Percentiles rank a stretch among this genome's conserved stretches.
These are phyloP conservation scores for Penicillium longicatenatum DNA, from an alignment of 495 filamentous ascomycete genomes.

Conservation along the genomic window DNA sequence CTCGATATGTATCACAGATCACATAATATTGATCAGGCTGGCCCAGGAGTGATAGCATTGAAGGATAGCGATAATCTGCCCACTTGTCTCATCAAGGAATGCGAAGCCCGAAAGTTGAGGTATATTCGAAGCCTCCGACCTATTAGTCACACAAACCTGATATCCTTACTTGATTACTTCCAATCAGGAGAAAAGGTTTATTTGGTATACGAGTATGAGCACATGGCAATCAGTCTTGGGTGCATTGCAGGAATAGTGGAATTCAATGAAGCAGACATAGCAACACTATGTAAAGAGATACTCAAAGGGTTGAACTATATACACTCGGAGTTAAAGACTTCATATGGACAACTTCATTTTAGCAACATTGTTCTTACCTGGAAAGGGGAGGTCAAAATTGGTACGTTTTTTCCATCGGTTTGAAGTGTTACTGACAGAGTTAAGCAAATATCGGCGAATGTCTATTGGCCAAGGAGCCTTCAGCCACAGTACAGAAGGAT, in stretches of 20 bases:
- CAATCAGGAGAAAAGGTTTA: slow-evolving; percentile 1
- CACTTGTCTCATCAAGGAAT: slow-evolving; percentile 3
- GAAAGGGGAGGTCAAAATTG: slow-evolving; percentile 13
- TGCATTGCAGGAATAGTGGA: slow-evolving; percentile 9
- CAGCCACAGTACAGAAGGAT: not conserved
- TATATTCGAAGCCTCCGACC: not conserved
- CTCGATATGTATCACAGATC: not conserved
- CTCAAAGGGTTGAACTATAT: slow-evolving; percentile 14
- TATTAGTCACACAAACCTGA: slow-evolving; percentile 1
- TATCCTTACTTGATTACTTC: slow-evolving; percentile 4
- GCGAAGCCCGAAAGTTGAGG: not conserved
- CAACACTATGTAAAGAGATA: slow-evolving; percentile 14
- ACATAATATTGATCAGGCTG: slow-evolving; percentile 14
- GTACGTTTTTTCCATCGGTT: slow-evolving; percentile 4
- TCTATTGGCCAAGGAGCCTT: slow-evolving; percentile 4
- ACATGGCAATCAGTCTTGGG: slow-evolving; percentile 11
- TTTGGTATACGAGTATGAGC: slow-evolving; percentile 16
- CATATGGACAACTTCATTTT: slow-evolving; percentile 9
- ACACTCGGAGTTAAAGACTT: slow-evolving; percentile 8
- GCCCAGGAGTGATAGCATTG: slow-evolving; percentile 11
- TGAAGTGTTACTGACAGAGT: no score
- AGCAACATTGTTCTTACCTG: slow-evolving; percentile 11
- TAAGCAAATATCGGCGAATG: slow-evolving; percentile 19
- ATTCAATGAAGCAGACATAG: slow-evolving; percentile 18
- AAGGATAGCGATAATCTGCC: slow-evolving; percentile 7